Evolutionary conservation across 129 eudicot species (phyloP).

Genomic region (Saposhnikovia divaricata): DNA sequence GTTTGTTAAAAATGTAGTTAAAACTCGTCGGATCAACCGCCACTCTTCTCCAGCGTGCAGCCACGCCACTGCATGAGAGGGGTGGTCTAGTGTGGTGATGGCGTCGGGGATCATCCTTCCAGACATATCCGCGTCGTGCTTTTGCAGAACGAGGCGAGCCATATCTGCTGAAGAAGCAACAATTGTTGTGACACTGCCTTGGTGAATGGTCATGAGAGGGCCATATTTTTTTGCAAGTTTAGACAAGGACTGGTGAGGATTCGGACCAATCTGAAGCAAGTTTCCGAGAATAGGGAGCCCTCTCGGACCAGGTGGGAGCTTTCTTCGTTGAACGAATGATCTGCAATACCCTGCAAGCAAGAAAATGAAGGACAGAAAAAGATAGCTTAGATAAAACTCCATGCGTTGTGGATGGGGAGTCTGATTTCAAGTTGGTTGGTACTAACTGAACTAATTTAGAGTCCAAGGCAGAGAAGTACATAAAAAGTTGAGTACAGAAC

Average conservation of each 20-base stretch:
- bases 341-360: neutral
- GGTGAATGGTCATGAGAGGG: conserved; percentile 5
- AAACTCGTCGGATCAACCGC: conserved; percentile 12
- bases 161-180: conserved; percentile 45
- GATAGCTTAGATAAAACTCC: neutral
- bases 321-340: neutral
- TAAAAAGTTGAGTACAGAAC: neutral
- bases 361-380: neutral
- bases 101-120: conserved; percentile 12
- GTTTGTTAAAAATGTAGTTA: conserved; percentile 3
- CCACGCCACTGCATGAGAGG: conserved; percentile 6
- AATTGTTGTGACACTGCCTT: conserved; percentile 14
- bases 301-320: neutral
- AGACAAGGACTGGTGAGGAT: conserved; percentile 13
- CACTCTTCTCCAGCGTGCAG: conserved; percentile 10
- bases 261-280: conserved; percentile 1
- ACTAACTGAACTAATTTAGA: neutral
- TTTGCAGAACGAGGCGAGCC: conserved; percentile 48
- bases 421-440: neutral
- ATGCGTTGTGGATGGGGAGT: neutral
- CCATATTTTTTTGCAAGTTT: conserved; percentile 14
- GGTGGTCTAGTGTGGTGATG: conserved; percentile 5
- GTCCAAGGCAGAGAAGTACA: neutral
- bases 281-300: conserved; percentile 14
- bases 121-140: conserved; percentile 34